A percentile compares a stretch with the other conserved stretches of the same genome.
phyloP scores from a whole-genome alignment of 768 basidiomycete genomes.

The Tricholoma furcatifolium region DNA sequence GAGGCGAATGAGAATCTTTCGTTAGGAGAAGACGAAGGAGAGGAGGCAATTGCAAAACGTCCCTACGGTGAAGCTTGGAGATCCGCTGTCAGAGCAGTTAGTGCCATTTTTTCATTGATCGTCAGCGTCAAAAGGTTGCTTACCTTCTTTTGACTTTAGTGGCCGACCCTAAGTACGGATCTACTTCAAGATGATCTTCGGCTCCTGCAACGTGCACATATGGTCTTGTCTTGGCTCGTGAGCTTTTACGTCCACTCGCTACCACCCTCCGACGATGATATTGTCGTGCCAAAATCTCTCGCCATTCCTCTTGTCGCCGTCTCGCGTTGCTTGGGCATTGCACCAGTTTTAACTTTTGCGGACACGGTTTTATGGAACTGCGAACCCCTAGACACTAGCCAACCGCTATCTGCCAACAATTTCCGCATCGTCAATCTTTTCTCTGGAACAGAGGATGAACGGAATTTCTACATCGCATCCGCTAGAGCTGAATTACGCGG shows the following conservation, averaged over 20 bases:
- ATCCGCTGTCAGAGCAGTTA: slow-evolving; percentile 55
- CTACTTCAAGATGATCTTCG: slow-evolving; percentile 54
- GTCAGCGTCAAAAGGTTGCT: slow-evolving; percentile 8
- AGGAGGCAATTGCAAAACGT: slow-evolving; percentile 46
- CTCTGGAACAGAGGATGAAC: slow-evolving; percentile 84
- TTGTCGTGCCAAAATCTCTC: slow-evolving; percentile 72
- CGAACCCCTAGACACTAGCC: slow-evolving; percentile 54
- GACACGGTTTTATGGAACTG: slow-evolving; percentile 97
- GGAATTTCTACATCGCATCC: slow-evolving; percentile 83
- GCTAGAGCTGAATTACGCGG: slow-evolving; percentile 85
- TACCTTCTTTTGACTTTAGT: slow-evolving; percentile 39
- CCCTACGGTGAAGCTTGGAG: slow-evolving; percentile 70
- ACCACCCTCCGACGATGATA: slow-evolving; percentile 40
- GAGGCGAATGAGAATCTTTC: slow-evolving; percentile 53
- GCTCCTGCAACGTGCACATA: slow-evolving; percentile 79
- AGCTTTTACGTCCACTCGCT: slow-evolving; percentile 90
- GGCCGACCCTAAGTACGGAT: slow-evolving; percentile 65
- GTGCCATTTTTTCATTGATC: slow-evolving; percentile 25
- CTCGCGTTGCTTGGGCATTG: slow-evolving; percentile 77
- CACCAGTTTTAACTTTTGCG: slow-evolving; percentile 92
- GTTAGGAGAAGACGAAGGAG: slow-evolving; percentile 55
- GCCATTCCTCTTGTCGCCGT: slow-evolving; percentile 76
- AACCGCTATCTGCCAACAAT: slow-evolving; percentile 68
- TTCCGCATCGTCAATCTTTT: slow-evolving; percentile 73
- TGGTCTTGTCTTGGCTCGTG: slow-evolving; percentile 84